phyloP scores from a whole-genome alignment of 2,329 filamentous ascomycete species.

The Scytalidium sp. region DNA sequence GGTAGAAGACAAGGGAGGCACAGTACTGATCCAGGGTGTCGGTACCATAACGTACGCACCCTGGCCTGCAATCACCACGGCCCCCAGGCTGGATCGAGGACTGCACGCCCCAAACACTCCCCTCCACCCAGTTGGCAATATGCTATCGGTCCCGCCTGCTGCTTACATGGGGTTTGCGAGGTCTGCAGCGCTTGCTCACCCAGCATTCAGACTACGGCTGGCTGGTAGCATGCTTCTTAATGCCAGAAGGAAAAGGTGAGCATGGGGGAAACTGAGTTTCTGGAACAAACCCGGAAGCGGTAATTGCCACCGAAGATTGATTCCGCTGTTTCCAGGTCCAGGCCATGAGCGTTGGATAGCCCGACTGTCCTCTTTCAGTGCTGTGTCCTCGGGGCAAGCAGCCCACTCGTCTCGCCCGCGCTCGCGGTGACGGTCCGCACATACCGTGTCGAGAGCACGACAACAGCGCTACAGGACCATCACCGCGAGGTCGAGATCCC shows the following conservation, averaged over 20 bases:
- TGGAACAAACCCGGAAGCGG: no score
- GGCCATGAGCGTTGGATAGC: not conserved
- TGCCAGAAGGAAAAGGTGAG: no score
- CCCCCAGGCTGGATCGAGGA: no score
- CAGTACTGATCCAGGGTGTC: no score
- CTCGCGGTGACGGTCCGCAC: conserved; percentile 23
- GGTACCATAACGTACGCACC: no score
- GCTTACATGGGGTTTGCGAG: not conserved
- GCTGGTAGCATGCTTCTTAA: no score
- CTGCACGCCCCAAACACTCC: no score
- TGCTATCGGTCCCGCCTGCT: no score
- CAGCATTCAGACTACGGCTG: not conserved
- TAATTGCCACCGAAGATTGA: not conserved
- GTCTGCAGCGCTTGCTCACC: not conserved
- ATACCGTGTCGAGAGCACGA: conserved; percentile 12
- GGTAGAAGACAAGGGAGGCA: no score
- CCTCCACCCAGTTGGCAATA: no score
- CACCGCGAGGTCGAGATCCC: not conserved
- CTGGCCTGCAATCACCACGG: no score
- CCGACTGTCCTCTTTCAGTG: not conserved
- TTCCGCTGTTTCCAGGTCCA: not conserved
- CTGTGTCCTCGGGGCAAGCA: not conserved
- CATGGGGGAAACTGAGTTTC: no score
- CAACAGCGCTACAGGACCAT: not conserved
- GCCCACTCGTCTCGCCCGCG: not conserved